Percentiles rank a stretch among this genome's conserved stretches.
Conservation (phyloP, 495 filamentous ascomycete genomes). For the Lentithecium fluviatile region DNA sequence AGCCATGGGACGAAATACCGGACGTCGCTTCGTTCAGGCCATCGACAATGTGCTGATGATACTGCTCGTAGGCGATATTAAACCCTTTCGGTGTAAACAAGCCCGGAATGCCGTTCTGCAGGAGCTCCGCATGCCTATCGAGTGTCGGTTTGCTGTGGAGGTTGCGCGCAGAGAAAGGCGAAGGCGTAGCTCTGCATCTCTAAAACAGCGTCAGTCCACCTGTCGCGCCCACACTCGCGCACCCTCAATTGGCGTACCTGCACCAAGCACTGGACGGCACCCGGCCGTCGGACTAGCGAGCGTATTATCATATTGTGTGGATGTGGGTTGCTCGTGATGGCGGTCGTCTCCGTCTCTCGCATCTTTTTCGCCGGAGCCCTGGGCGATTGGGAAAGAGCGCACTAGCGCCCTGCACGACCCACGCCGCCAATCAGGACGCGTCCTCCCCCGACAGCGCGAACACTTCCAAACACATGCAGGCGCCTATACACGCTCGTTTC, state of each 20-base stretch:
- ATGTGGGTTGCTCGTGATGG: constrained; percentile 1
- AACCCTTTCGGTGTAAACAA: constrained; percentile 66
- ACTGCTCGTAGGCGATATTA: constrained; percentile 76
- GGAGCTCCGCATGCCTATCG: constrained; percentile 52
- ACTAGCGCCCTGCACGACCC: constrained; percentile 10
- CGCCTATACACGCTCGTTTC: constrained; percentile 15
- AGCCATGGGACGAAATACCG: constrained; percentile 51
- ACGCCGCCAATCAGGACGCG: constrained; percentile 27
- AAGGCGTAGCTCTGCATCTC: constrained; percentile 26
- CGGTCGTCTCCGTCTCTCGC: neutral
- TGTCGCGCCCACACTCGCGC: neutral
- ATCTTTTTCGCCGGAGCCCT: neutral
- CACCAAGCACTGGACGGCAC: constrained; percentile 49
- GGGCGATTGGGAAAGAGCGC: neutral
- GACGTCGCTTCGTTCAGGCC: constrained; percentile 71
- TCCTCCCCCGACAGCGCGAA: neutral
- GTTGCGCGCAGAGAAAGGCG: constrained; percentile 34
- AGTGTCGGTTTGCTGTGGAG: constrained; percentile 61
- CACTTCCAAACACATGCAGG: constrained; percentile 13
- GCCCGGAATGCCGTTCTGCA: constrained; percentile 61
- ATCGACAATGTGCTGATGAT: constrained; percentile 69
- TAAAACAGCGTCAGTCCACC: constrained; percentile 26
- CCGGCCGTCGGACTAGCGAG: constrained; percentile 52
- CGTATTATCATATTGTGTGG: constrained; percentile 51
- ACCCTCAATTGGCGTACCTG: too few relatives aligned